These are phyloP conservation scores for Fusarium torulosum DNA, from an alignment of 2,329 filamentous ascomycete species.

Conservation along the genomic window DNA sequence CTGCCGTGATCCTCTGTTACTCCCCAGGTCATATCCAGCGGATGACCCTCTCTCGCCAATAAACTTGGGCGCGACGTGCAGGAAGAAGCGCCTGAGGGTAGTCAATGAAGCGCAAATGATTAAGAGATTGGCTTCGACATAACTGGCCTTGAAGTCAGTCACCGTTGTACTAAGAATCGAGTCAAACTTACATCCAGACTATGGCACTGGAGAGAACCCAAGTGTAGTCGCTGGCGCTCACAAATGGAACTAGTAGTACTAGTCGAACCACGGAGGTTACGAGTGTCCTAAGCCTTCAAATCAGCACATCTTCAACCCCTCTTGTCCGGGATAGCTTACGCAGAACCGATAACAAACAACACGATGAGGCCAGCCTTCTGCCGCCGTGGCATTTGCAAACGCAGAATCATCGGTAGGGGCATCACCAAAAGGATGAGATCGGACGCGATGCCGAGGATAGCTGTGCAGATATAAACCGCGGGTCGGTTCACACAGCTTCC, in stretches of 20 bases:
- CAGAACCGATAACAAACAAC: conserved; percentile 61
- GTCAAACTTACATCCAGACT: conserved; percentile 49
- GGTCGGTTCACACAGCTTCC: conserved; percentile 58
- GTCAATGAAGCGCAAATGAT: conserved; percentile 55
- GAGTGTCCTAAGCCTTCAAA: conserved; percentile 48
- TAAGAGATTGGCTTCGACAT: conserved; percentile 54
- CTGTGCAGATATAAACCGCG: conserved; percentile 49
- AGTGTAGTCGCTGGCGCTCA: conserved; percentile 47
- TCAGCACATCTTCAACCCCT: conserved; percentile 7
- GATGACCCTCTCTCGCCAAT: conserved; percentile 41
- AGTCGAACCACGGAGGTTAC: conserved; percentile 54
- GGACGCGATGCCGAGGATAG: conserved; percentile 61
- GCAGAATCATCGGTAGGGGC: conserved; percentile 60
- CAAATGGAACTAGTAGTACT: conserved; percentile 48
- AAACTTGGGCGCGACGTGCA: conserved; percentile 47
- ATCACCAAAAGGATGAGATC: conserved; percentile 61
- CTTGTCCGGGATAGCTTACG: conserved; percentile 33
- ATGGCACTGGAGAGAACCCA: conserved; percentile 50
- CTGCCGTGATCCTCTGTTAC: conserved; percentile 18
- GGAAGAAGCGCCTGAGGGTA: conserved; percentile 54
- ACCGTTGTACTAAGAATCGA: neutral
- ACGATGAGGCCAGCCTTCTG: conserved; percentile 60
- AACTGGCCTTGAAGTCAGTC: conserved; percentile 42
- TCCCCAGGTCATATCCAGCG: conserved; percentile 8
- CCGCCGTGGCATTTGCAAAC: conserved; percentile 58